Conservation (phyloP, 495 filamentous ascomycete species). For the Penicillium herquei region DNA sequence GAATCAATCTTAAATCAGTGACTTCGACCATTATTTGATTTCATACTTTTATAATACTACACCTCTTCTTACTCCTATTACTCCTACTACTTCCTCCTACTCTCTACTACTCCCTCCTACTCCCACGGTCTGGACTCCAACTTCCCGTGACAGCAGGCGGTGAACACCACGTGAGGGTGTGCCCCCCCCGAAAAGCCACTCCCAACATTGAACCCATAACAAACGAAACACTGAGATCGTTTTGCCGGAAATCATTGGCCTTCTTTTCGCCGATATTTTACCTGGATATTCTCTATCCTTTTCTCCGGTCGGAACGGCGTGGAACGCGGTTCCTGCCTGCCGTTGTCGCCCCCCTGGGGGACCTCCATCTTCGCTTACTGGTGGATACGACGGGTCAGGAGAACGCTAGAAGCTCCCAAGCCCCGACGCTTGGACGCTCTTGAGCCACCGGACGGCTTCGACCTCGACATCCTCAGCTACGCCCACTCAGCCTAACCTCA, state of each 20-base stretch:
- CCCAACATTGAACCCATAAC: conserved; percentile 21
- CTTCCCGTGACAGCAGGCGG: conserved; percentile 21
- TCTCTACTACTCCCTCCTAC: background rate
- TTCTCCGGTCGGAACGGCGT: conserved; percentile 16
- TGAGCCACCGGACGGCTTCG: conserved; percentile 1
- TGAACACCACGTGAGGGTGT: conserved; percentile 7
- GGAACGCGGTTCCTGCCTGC: conserved; percentile 19
- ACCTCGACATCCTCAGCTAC: background rate
- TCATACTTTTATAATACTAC: background rate
- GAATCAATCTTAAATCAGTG: background rate
- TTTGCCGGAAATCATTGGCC: conserved; percentile 15
- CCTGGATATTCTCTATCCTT: background rate
- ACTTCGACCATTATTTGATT: background rate
- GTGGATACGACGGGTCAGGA: conserved; percentile 28
- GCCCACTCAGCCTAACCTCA: background rate
- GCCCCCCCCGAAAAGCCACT: conserved; percentile 20
- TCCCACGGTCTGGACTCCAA: background rate
- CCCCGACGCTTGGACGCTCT: conserved; percentile 4
- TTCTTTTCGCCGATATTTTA: conserved; percentile 6
- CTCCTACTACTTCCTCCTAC: background rate
- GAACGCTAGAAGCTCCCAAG: conserved; percentile 18
- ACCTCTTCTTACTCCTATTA: background rate
- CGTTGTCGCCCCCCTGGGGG: conserved; percentile 18
- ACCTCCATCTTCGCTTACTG: conserved; percentile 18
- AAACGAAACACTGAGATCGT: conserved; percentile 18